Conservation (phyloP, 1,139 yeast genomes). For the Candida pseudocylindracea region DNA sequence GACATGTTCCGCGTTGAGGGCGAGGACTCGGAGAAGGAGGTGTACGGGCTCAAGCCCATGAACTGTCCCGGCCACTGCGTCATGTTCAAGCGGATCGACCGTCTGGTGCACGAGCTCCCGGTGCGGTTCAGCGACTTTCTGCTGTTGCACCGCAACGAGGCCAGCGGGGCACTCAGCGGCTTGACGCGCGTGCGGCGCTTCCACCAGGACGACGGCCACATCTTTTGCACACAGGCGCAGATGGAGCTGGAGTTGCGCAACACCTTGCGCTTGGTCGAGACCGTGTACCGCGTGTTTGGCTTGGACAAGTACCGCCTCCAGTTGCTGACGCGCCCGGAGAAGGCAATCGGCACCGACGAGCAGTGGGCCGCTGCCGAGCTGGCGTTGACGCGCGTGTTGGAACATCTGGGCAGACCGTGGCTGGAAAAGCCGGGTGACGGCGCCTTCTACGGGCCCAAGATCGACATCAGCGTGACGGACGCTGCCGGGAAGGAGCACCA, state of each 20-base stretch:
- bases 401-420: constrained; percentile 43
- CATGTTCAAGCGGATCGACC: constrained; percentile 59
- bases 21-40: constrained; percentile 19
- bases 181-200: constrained; percentile 87
- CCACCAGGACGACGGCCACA: constrained; percentile 98
- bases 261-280: constrained; percentile 54
- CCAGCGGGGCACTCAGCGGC: constrained; percentile 87
- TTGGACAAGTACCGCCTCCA: constrained; percentile 45
- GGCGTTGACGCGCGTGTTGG: constrained; percentile 42
- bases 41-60: constrained; percentile 87
- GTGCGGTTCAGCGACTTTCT: constrained; percentile 81
- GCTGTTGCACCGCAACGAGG: constrained; percentile 86
- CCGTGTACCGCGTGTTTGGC: constrained; percentile 64
- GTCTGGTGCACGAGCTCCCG: constrained; percentile 82
- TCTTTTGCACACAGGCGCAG: constrained; percentile 73
- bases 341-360: constrained; percentile 57
- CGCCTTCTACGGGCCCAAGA: constrained; percentile 94
- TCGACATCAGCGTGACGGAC: constrained; percentile 72
- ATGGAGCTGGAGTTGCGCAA: constrained; percentile 57
- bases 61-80: constrained; percentile 97
- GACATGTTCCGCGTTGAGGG: constrained; percentile 79
- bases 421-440: constrained; percentile 78
- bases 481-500: constrained; percentile 73
- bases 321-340: constrained; percentile 77
- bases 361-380: constrained; percentile 79